These are phyloP conservation scores for Adenanthera pavonina DNA, from an alignment of 306 rosid species.

Conservation along the genomic window DNA sequence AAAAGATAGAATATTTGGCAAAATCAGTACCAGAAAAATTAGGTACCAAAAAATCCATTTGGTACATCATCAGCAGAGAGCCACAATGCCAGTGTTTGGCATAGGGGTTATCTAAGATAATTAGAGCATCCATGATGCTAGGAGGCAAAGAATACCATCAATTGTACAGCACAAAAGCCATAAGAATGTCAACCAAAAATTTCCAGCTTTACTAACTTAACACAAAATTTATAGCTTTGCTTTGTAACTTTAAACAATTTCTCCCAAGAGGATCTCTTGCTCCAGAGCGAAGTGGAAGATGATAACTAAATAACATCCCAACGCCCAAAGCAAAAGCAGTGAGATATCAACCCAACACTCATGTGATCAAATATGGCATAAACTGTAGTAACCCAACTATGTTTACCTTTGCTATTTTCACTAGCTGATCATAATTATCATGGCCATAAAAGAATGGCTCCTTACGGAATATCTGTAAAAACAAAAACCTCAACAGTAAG, in stretches of 20 bases:
- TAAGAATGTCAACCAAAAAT: background rate
- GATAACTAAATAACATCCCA: background rate
- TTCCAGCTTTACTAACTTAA: background rate
- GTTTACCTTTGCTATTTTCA: slow-evolving; percentile 66
- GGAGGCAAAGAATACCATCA: background rate
- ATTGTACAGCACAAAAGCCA: background rate
- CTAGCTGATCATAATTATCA: slow-evolving; percentile 67
- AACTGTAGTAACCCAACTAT: background rate
- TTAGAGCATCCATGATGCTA: background rate
- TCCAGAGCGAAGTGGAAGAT: background rate
- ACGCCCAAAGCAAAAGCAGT: background rate
- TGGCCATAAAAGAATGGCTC: slow-evolving; percentile 77
- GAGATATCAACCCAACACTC: background rate
- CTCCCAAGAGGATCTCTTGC: background rate
- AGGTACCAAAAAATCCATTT: slow-evolving; percentile 1
- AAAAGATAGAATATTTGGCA: background rate
- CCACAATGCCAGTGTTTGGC: background rate
- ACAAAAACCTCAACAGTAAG: slow-evolving; percentile 42
- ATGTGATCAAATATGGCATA: background rate
- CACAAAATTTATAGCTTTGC: background rate
- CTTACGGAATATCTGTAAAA: slow-evolving; percentile 65
- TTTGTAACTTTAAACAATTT: background rate
- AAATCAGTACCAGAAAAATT: slow-evolving; percentile 21
- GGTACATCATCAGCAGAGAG: background rate
- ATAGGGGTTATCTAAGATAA: background rate